Percentiles rank a stretch among this genome's conserved stretches.
Conservation (phyloP, 805 yeast species). For the Zygosaccharomyces pseudorouxii region DNA sequence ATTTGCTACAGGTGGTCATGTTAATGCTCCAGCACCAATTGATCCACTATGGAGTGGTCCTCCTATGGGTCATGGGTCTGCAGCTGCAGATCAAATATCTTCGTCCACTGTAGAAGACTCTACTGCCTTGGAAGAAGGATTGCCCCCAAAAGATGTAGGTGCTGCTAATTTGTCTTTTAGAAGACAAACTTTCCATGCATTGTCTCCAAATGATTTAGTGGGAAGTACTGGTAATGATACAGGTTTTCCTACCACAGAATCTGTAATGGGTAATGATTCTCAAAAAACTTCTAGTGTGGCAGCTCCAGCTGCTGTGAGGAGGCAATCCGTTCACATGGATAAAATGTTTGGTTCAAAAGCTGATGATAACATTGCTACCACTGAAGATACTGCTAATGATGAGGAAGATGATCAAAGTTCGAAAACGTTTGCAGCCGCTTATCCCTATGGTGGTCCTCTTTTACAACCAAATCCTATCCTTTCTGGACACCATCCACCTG, state of each 20-base stretch:
- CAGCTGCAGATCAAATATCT: constrained; percentile 9
- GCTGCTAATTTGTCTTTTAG: constrained; percentile 22
- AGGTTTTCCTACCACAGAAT: constrained; percentile 4
- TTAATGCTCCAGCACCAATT: constrained; percentile 9
- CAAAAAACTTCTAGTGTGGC: constrained; percentile 5
- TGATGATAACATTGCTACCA: constrained; percentile 9
- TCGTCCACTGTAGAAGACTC: constrained; percentile 12
- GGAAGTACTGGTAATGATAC: constrained; percentile 7
- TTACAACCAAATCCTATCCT: constrained; percentile 30
- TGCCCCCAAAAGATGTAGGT: constrained; percentile 13
- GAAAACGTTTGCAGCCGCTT: constrained; percentile 30
- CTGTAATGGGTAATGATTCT: constrained; percentile 1
- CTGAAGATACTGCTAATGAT: background rate
- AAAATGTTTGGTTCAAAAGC: constrained; percentile 16
- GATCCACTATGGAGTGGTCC: constrained; percentile 22
- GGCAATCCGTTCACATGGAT: constrained; percentile 31
- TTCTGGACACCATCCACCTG: constrained; percentile 25
- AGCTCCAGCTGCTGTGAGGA: constrained; percentile 16
- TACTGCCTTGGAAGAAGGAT: constrained; percentile 12
- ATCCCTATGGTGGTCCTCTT: constrained; percentile 33
- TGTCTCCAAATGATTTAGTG: constrained; percentile 25
- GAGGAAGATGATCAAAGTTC: constrained; percentile 15
- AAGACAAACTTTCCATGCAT: constrained; percentile 34
- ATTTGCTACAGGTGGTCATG: constrained; percentile 6
- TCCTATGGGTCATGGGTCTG: constrained; percentile 5